These are phyloP conservation scores for Lipomyces lipofer DNA, from an alignment of 805 yeast species.

Conservation along the genomic window DNA sequence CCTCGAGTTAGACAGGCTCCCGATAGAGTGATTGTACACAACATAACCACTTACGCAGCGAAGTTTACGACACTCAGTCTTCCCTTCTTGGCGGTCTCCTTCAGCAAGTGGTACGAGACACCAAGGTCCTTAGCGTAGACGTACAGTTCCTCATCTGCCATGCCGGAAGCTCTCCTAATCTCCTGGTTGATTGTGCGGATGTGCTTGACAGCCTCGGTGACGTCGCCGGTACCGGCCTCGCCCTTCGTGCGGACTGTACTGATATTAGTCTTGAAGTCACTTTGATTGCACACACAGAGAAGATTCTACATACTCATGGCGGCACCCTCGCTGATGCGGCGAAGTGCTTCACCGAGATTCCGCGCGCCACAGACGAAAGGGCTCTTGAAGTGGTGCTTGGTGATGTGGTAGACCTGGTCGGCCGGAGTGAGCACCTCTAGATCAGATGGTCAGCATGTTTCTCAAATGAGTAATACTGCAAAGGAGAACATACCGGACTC, in stretches of 20 bases:
- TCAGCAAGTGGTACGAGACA: constrained; percentile 58
- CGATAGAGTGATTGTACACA: no score
- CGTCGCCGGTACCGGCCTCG: constrained; percentile 88
- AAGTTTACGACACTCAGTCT: constrained; percentile 79
- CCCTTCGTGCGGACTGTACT: constrained; percentile 67
- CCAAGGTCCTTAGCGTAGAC: constrained; percentile 57
- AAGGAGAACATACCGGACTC: constrained; percentile 48
- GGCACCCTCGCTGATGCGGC: constrained; percentile 79
- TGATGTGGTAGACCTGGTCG: constrained; percentile 64
- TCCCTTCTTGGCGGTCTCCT: constrained; percentile 53
- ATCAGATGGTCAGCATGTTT: background rate
- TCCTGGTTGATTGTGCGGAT: constrained; percentile 60
- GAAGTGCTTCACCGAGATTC: constrained; percentile 76
- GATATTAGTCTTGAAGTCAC: background rate
- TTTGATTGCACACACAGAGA: background rate
- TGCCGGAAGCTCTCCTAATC: constrained; percentile 49
- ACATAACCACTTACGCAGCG: constrained; percentile 61
- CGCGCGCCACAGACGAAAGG: constrained; percentile 87
- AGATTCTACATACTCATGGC: constrained; percentile 54
- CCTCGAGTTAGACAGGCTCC: no score
- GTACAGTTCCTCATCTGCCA: constrained; percentile 50
- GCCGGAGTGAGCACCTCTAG: constrained; percentile 79
- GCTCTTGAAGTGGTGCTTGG: constrained; percentile 59
- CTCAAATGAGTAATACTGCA: background rate
- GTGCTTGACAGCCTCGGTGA: constrained; percentile 78